A percentile compares a stretch with the other conserved stretches of the same genome.
phyloP scores from a whole-genome alignment of 1,139 yeast species.

The Keqinozyma sinolaborantium region DNA sequence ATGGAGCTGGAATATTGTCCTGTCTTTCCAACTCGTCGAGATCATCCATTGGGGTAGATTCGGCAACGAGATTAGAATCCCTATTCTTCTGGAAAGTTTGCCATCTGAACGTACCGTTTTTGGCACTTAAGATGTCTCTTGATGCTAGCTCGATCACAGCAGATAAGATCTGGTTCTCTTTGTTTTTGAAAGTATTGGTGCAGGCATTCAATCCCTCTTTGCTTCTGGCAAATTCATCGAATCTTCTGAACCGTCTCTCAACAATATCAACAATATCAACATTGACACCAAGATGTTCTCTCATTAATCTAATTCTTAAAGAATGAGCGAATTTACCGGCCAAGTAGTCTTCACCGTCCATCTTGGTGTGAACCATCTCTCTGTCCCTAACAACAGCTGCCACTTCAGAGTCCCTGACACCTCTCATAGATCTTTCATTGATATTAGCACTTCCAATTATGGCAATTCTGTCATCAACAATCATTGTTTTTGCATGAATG shows the following conservation, averaged over 20 bases:
- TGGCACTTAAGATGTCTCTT: conserved; percentile 54
- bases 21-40: conserved; percentile 26
- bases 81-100: conserved; percentile 23
- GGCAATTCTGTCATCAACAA: conserved; percentile 92
- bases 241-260: conserved; percentile 66
- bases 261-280: conserved; percentile 84
- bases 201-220: conserved; percentile 41
- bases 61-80: conserved; percentile 16
- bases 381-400: conserved; percentile 86
- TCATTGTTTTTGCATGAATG: conserved; percentile 87
- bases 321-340: conserved; percentile 92
- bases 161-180: conserved; percentile 39
- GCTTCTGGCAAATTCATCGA: conserved; percentile 54
- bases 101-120: conserved; percentile 51
- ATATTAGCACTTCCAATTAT: conserved; percentile 96
- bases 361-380: conserved; percentile 64
- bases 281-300: conserved; percentile 94
- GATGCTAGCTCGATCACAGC: conserved; percentile 76
- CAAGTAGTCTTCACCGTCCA: conserved; percentile 78
- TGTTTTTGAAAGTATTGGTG: conserved; percentile 33
- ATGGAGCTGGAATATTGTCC: conserved; percentile 27
- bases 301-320: conserved; percentile 84
- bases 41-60: conserved; percentile 22
- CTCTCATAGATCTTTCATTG: conserved; percentile 93
- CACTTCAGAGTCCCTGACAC: conserved; percentile 89